Evolutionary conservation across 768 basidiomycete genomes (phyloP), one percentile per base, ranked within the genome.

Genomic region (Mycena albidolilacea): DNA sequence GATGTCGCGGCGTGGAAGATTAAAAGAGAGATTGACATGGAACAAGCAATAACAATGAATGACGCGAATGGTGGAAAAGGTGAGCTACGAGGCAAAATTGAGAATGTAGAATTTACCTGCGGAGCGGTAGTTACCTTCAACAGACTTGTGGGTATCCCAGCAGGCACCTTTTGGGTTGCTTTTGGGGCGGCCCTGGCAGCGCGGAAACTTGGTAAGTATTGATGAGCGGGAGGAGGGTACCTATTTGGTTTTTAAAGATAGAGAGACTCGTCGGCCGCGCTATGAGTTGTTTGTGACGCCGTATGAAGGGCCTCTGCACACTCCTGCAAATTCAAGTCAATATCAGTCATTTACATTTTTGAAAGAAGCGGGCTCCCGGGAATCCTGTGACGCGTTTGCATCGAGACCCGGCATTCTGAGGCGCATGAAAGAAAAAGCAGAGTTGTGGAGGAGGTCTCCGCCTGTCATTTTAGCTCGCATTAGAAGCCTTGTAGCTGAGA

Each of bases 11-110:
- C 72, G 0, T 17, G 21, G 0, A 59, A 37, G 2, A 57, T 76
- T 1, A 30, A 54, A 1, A n/a, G 66, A 19, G 68, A 75, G 0
- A 65, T 81, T 1, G 78, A 80, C 15, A 65, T 74, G 6, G 39
- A 21, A 2, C 17, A 64, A 7, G n/a, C 44, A 0, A 76, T 69
- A 2, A 63, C 35, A 4, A 79, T 81, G 77, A 69, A 66, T 41
- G 81, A 83, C 61, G 80, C 80, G 0, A 83, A 81, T 71, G 80
- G 81, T 0, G 78, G 78, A 5, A 62, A 71, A 48, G 76, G 77
- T 0, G 50, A 69, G 3, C 64, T 80, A 11, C 57, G 64, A 55
- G 81, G 81, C 15, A 64, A 77, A 39, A 72, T 79, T 8, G 9
- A 64, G 7, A 61, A 71, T n/a, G 78, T 80, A 5, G 73, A 74